Conservation (phyloP, 129 eudicot species). For the Pseudognaphalium luteoalbum region DNA sequence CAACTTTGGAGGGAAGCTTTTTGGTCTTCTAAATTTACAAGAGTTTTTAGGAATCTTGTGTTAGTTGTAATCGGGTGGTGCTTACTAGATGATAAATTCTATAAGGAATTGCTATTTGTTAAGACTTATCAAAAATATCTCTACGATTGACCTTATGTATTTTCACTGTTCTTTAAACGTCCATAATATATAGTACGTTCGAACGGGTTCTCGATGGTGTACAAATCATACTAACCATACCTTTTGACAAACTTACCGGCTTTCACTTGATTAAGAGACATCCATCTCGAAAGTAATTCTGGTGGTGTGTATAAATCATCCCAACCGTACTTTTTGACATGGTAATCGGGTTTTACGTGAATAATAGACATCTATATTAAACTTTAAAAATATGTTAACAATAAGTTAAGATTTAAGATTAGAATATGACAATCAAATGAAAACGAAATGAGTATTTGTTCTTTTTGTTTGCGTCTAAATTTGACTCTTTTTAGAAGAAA, state of each 20-base stretch:
- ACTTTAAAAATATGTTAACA: no score
- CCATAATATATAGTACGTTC: neutral
- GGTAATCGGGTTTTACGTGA: neutral
- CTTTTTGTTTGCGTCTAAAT: neutral
- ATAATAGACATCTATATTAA: neutral
- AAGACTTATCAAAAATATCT: neutral
- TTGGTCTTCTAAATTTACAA: constrained; percentile 21
- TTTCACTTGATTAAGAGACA: neutral
- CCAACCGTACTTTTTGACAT: neutral
- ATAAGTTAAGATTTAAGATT: neutral
- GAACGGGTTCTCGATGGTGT: neutral
- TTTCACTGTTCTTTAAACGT: neutral
- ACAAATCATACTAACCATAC: neutral
- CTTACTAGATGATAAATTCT: constrained; percentile 3
- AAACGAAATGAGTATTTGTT: neutral
- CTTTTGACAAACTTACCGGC: neutral
- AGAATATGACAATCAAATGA: constrained; percentile 13
- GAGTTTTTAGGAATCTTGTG: constrained; percentile 21
- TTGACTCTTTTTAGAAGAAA: neutral
- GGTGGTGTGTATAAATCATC: neutral
- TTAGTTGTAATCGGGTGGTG: constrained; percentile 28
- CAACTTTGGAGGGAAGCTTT: constrained; percentile 23
- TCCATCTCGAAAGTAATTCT: no score
- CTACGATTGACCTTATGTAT: neutral
- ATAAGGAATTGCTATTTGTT: constrained; percentile 6